Conservation (phyloP, 345 rosid genomes). For the Geranium brycei region DNA sequence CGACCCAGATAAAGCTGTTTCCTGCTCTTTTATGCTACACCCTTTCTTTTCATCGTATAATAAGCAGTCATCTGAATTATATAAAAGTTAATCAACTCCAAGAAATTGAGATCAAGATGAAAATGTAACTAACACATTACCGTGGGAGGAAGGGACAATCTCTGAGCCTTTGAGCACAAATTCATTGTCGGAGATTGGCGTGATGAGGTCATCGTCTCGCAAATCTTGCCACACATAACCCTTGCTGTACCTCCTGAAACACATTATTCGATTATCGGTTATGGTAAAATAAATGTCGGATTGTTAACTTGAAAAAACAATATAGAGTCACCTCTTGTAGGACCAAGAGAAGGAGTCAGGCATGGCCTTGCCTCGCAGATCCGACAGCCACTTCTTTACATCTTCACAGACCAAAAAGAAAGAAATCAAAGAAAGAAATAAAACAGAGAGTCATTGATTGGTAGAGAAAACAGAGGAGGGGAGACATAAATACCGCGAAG, state of each 20-base stretch:
- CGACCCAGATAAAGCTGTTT: not conserved
- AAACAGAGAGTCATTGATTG: not conserved
- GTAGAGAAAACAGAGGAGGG: not conserved
- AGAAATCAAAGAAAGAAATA: not conserved
- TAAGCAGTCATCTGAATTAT: too few relatives aligned
- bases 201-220: slow-evolving; percentile 55
- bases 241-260: slow-evolving; percentile 44
- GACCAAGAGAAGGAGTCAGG: slow-evolving; percentile 63
- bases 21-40: not conserved
- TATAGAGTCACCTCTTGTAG: slow-evolving; percentile 40
- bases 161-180: slow-evolving; percentile 67
- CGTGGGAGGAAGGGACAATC: slow-evolving; percentile 19
- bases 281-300: not conserved
- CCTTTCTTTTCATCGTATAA: too few relatives aligned
- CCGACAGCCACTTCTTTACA: slow-evolving; percentile 60
- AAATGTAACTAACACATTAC: too few relatives aligned
- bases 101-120: too few relatives aligned
- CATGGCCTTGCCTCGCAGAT: slow-evolving; percentile 60
- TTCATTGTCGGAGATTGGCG: slow-evolving; percentile 60
- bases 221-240: slow-evolving; percentile 81
- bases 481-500: slow-evolving; percentile 34
- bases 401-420: slow-evolving; percentile 15
- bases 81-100: too few relatives aligned
- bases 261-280: not conserved
- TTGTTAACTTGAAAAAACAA: not conserved